Percentiles rank a stretch among this genome's conserved stretches.
phyloP scores from a whole-genome alignment of 345 rosid species.

The Rhodomyrtus tomentosa region DNA sequence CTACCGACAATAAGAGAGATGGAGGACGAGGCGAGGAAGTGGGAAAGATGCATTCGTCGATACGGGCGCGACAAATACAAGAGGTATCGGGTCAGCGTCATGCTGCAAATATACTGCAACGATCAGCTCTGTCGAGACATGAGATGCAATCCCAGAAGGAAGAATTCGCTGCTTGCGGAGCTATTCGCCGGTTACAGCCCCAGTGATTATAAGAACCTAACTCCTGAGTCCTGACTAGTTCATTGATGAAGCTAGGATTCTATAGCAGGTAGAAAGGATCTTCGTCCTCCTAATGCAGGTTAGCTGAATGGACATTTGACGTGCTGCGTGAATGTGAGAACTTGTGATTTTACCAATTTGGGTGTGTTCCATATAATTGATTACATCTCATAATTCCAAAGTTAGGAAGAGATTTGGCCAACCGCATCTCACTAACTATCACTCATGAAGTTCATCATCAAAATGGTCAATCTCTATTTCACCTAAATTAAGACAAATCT shows the following conservation, averaged over 20 bases:
- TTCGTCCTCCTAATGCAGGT: neutral
- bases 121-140: slow-evolving; percentile 24
- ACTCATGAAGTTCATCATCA: neutral
- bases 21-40: slow-evolving; percentile 10
- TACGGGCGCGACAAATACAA: slow-evolving; percentile 2
- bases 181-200: slow-evolving; percentile 14
- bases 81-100: slow-evolving; percentile 3
- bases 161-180: slow-evolving; percentile 9
- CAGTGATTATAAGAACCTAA: neutral
- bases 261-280: neutral
- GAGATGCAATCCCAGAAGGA: slow-evolving; percentile 20
- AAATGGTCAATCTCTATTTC: neutral
- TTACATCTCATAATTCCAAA: neutral
- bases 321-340: neutral
- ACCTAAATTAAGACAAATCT: neutral
- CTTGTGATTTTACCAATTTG: neutral
- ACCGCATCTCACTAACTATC: neutral
- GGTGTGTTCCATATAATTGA: neutral
- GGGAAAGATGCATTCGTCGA: slow-evolving; percentile 8
- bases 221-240: neutral
- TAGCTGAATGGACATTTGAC: neutral
- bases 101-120: slow-evolving; percentile 20
- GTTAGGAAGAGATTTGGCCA: neutral
- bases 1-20: slow-evolving; percentile 18
- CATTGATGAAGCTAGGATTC: neutral